Percentiles rank a stretch among this genome's conserved stretches.
Conservation (phyloP, 495 filamentous ascomycete genomes). For the Talaromyces stipitatus region DNA sequence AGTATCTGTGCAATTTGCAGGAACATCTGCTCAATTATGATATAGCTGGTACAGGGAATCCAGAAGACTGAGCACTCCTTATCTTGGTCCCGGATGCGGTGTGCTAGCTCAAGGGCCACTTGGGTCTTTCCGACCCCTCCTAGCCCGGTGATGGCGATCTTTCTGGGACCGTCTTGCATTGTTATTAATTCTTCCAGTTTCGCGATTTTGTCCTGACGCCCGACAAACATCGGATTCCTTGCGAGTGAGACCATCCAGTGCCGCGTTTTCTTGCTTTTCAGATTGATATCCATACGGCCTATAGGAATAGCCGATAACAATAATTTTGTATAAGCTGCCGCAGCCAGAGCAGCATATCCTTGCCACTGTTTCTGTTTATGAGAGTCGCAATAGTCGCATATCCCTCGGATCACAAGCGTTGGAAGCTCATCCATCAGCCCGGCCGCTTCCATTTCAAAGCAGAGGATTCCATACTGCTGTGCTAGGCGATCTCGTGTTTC, state of each 20-base stretch:
- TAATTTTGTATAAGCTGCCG: slow-evolving; percentile 15
- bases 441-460: no score
- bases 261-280: not conserved
- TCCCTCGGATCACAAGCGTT: no score
- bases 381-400: no score
- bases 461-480: no score
- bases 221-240: not conserved
- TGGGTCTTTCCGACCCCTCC: no score
- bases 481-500: no score
- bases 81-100: no score
- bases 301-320: slow-evolving; percentile 1
- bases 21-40: slow-evolving; percentile 37
- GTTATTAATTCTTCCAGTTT: slow-evolving; percentile 9
- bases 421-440: no score
- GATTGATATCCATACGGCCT: not conserved
- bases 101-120: no score
- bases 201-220: not conserved
- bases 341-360: slow-evolving; percentile 15
- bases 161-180: slow-evolving; percentile 8
- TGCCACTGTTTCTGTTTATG: slow-evolving; percentile 20
- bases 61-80: no score
- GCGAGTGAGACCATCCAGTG: no score
- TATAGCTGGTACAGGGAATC: no score
- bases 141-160: slow-evolving; percentile 30
- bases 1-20: slow-evolving; percentile 22